Percentiles rank a stretch among this genome's conserved stretches.
These are phyloP conservation scores for Kurtzmaniella quercitrusa DNA, from an alignment of 1,139 yeast species.

Conservation along the genomic window DNA sequence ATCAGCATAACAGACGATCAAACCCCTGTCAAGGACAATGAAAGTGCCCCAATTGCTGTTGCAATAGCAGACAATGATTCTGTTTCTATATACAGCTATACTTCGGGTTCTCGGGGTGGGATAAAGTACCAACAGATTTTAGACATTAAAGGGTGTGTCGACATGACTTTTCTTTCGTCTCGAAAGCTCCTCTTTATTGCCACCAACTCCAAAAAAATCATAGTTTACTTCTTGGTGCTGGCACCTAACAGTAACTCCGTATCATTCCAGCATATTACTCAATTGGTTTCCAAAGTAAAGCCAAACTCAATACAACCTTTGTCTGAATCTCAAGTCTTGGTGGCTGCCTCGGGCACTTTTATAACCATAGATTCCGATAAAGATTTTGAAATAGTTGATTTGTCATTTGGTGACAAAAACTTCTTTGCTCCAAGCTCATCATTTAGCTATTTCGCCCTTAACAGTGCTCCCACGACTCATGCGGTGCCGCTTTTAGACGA, in stretches of 20 bases:
- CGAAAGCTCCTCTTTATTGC: constrained; percentile 25
- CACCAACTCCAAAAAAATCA: constrained; percentile 25
- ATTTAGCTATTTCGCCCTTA: constrained; percentile 28
- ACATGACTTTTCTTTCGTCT: constrained; percentile 16
- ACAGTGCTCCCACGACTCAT: constrained; percentile 2
- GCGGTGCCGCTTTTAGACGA: constrained; percentile 1
- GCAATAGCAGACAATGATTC: constrained; percentile 23
- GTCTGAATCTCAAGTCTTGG: constrained; percentile 16
- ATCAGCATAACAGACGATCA: constrained; percentile 17
- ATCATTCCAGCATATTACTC: constrained; percentile 23
- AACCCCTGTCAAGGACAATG: constrained; percentile 9
- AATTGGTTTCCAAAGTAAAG: constrained; percentile 28
- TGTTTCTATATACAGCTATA: constrained; percentile 24
- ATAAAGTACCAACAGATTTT: constrained; percentile 28
- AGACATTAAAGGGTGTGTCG: constrained; percentile 19
- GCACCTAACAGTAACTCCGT: constrained; percentile 20
- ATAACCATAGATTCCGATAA: constrained; percentile 21
- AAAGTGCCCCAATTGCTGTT: constrained; percentile 17
- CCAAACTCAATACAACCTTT: constrained; percentile 15
- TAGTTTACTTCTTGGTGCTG: constrained; percentile 24
- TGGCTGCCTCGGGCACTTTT: constrained; percentile 26
- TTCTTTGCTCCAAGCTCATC: constrained; percentile 17
- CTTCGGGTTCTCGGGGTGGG: constrained; percentile 3
- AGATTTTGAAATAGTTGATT: constrained; percentile 15
- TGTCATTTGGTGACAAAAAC: constrained; percentile 14